Evolutionary conservation across 164 flowering plant genomes (phyloP).

Genomic region (Magnolia sinica): DNA sequence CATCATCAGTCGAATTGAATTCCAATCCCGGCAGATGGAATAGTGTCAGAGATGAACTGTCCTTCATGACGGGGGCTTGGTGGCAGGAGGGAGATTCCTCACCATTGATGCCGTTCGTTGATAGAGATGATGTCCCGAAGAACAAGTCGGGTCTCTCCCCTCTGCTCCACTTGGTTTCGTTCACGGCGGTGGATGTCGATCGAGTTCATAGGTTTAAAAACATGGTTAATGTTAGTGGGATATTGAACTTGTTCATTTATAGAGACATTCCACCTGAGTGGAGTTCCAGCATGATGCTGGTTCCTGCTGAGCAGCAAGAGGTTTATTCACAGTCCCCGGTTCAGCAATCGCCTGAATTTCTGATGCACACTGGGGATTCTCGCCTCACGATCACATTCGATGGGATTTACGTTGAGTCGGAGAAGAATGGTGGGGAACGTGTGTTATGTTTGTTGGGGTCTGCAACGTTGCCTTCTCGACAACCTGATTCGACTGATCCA

Average conservation of each 20-base stretch:
- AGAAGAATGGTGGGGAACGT: constrained; percentile 57
- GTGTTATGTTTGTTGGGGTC: constrained; percentile 72
- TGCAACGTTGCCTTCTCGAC: constrained; percentile 68
- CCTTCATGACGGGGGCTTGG: constrained; percentile 72
- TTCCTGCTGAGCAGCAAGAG: background rate
- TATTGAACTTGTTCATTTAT: constrained; percentile 50
- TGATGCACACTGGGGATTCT: constrained; percentile 49
- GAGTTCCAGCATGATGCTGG: background rate
- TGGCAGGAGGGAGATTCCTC: constrained; percentile 36
- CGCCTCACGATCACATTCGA: constrained; percentile 48
- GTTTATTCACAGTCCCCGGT: background rate
- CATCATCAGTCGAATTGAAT: constrained; percentile 46
- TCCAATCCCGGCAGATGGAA: constrained; percentile 26
- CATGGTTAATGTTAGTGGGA: constrained; percentile 49
- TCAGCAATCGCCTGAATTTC: constrained; percentile 34
- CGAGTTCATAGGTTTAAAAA: constrained; percentile 33
- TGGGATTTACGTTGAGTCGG: constrained; percentile 67
- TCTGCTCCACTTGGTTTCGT: constrained; percentile 52
- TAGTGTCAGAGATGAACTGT: constrained; percentile 38
- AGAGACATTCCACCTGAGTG: constrained; percentile 7
- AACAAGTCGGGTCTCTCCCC: constrained; percentile 11
- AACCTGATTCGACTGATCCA: constrained; percentile 47
- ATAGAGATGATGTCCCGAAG: constrained; percentile 10
- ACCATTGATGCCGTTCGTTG: constrained; percentile 65
- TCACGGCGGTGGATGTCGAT: constrained; percentile 58